Base-by-base conservation (phyloP, 345 rosid species). In the Sonneratia caseolaris region DNA sequence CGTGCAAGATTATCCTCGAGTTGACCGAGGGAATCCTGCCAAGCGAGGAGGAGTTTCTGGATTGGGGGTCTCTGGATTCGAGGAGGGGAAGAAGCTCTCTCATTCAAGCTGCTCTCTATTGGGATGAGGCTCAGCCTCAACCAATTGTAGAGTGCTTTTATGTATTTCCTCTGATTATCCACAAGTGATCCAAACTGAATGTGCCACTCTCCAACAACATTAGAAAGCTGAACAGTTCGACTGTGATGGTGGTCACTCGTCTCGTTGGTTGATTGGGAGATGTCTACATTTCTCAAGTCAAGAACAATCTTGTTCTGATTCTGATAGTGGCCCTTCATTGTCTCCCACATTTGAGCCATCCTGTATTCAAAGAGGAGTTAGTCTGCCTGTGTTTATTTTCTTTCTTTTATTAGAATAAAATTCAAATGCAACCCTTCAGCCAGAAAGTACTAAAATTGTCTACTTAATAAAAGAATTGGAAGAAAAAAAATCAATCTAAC, bases 61-160 rank as follows among this genome's bases (percentile, higher is more conserved):
- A 95, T 89, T 3, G 88, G 87, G 2, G 99, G 96, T 42, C 64
- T 84, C 18, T 84, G 85, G 32, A 82, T 70, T 76, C 99, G 80
- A 21, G 88, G 89, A 5, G 98, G 99, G 1, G 97, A 95, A 68
- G 98, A 95, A 66, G 88, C 97, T 80, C 89, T 90, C 86, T 95
- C 99, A 72, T 79, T 89, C 76, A 86, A 79, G 51, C 76, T 95
- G 88, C 97, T 92, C 75, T 92, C 99, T 24, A 95, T 87, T 12
- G 98, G 98, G 78, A 90, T 73, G 69, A 95, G 91, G 69, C 92
- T 95, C 71, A 85, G 81, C 75, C 80, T 90, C 73, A 92, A 72
- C 99, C 99, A 92, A 48, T 7, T 72, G 74, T 80, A 82, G 1
- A 95, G 91, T 40, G 91, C 76, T 78, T 74, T 89, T 48, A 90